Percentiles rank a stretch among this genome's conserved stretches.
Conservation (phyloP, 2,329 filamentous ascomycete species). For the Fusarium anthophilum region DNA sequence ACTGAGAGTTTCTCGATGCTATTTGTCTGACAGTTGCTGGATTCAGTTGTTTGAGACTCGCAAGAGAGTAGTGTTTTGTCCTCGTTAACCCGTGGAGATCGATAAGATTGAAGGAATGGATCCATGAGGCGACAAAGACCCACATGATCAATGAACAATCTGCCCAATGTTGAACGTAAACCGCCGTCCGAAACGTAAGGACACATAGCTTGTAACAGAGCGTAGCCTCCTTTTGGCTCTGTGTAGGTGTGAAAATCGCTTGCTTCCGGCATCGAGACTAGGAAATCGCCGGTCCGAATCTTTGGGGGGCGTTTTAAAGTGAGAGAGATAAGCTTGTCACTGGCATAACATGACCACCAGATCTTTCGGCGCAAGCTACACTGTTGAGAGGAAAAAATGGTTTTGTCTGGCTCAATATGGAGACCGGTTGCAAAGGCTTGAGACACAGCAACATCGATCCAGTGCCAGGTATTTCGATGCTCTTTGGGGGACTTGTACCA, state of each 20-base stretch:
- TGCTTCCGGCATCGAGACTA: not conserved
- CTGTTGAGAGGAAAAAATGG: fast-evolving
- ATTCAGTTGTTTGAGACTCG: not conserved
- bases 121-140: not conserved
- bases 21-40: fast-evolving
- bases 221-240: not conserved
- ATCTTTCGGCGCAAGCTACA: not conserved
- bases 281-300: not conserved
- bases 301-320: not conserved
- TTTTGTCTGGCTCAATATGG: not conserved
- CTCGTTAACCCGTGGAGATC: not conserved
- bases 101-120: not conserved
- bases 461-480: not conserved
- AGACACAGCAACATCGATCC: not conserved
- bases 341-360: not conserved
- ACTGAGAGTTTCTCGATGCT: not conserved
- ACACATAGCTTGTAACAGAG: not conserved
- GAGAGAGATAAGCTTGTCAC: not conserved
- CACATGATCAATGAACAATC: not conserved
- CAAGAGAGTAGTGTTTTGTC: not conserved
- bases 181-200: not conserved
- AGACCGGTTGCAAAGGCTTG: not conserved
- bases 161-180: not conserved
- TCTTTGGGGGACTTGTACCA: not conserved
- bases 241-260: not conserved